phyloP scores from a whole-genome alignment of 371 early-diverging fungal genomes.

The Mucor piriformis region DNA sequence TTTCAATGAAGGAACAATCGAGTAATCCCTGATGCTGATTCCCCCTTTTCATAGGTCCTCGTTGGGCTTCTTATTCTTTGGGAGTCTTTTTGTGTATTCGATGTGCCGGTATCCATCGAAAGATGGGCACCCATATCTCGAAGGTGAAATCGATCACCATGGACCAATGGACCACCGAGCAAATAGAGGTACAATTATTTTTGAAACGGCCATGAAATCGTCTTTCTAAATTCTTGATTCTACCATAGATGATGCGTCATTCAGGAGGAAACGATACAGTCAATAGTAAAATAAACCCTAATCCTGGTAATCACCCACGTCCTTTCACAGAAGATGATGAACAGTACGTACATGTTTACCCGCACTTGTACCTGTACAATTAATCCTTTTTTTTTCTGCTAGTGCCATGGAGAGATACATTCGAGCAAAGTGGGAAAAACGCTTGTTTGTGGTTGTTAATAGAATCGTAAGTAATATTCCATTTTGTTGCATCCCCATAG shows the following conservation, averaged over 20 bases:
- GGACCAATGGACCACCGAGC: conserved; percentile 94
- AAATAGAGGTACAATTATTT: conserved; percentile 72
- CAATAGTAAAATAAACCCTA: conserved; percentile 73
- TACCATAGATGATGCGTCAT: conserved; percentile 56
- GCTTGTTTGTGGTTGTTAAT: conserved; percentile 61
- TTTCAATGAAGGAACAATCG: background rate
- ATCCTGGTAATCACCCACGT: conserved; percentile 66
- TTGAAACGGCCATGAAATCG: background rate
- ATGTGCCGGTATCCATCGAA: conserved; percentile 92
- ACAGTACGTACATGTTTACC: conserved; percentile 46
- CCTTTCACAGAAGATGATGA: conserved; percentile 70
- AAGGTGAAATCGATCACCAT: conserved; percentile 91
- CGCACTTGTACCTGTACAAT: too few species aligned
- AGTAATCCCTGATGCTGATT: background rate
- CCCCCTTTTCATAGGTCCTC: conserved; percentile 72
- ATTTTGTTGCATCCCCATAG: too few species aligned
- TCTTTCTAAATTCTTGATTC: background rate
- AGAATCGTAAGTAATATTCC: conserved; percentile 17
- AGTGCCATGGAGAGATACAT: conserved; percentile 90
- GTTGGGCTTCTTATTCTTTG: conserved; percentile 95
- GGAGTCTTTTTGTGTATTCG: conserved; percentile 95
- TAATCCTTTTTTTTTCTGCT: background rate
- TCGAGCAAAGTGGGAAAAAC: conserved; percentile 92
- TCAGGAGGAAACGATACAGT: conserved; percentile 86
- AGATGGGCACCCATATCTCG: conserved; percentile 92